Base-by-base conservation (phyloP, 495 filamentous ascomycete genomes). In the Hypoxylon fuscum region DNA sequence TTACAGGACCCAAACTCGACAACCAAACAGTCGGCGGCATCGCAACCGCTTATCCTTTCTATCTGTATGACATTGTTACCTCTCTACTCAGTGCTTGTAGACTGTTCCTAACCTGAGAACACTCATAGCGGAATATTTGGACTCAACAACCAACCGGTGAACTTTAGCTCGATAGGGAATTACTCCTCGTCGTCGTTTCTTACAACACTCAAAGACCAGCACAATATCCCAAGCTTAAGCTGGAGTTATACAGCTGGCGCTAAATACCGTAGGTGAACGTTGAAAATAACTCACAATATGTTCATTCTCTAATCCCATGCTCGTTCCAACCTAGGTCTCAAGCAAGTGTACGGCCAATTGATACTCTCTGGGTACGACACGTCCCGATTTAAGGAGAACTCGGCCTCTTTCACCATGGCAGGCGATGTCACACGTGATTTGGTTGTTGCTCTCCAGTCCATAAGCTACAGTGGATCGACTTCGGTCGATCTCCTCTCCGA, bases 161-260 rank as follows among this genome's bases (percentile, higher is more conserved):
- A 85, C 56, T 83, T 83, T 68, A 76, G 69, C 15, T 62, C 59
- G 29, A 66, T 78, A 12, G 70, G 71, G 4, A 78, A 83, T 60
- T 73, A 65, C 37, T 68, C 77, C 8, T 67, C 76, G 42, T 59
- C 80, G 9, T 83, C 83, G 51, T 83, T 83, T 49, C 55, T 85
- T 32, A 77, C 76, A 14, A 73, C 75, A 0, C 63, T 86, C 11
- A 81, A 76, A 57, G 68, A 79, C 27, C 68, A 81, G 18, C 72
- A 73, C 6, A 46, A 69, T 10, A 83, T 85, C 12, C 77, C 81
- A 11, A 84, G 81, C 60, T 37, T 81, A 23, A 80, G 78, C 22
- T 85, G 76, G 72, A 81, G 78, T 31, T 86, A 85, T 69, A 86
- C 84, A 11, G 84, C 82, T 14, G 84, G 83, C 15, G 79, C 79